Evolutionary conservation across 176 grass and related monocot genomes (phyloP).

Genomic region (Leersia perrieri): DNA sequence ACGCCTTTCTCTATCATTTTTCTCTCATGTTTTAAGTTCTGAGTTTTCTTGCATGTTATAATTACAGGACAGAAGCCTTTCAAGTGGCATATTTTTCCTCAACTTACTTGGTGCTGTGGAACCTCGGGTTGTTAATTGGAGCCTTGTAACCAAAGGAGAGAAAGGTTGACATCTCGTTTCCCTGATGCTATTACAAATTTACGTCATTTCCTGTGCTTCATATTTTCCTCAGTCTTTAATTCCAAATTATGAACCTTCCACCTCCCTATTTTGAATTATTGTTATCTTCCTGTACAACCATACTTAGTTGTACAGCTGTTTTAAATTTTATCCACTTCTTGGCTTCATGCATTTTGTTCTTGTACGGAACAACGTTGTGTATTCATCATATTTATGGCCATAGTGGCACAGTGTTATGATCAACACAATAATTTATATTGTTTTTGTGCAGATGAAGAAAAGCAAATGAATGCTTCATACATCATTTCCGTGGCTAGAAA

Average conservation of each 20-base stretch:
- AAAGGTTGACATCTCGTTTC: constrained; percentile 48
- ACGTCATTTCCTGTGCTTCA: not conserved
- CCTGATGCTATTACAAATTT: constrained; percentile 4
- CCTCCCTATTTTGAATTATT: not conserved
- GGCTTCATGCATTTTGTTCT: not conserved
- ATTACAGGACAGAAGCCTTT: constrained; percentile 90
- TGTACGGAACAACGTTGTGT: not conserved
- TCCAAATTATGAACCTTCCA: constrained; percentile 5
- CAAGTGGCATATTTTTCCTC: constrained; percentile 93
- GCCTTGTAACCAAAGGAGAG: constrained; percentile 88
- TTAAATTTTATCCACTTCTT: not conserved
- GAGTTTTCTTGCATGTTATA: constrained; percentile 4
- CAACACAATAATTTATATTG: not conserved
- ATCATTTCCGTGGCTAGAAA: constrained; percentile 96
- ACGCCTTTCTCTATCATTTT: not conserved
- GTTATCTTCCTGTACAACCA: too few relatives aligned
- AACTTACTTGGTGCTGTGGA: constrained; percentile 77
- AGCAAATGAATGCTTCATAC: constrained; percentile 98
- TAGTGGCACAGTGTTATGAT: not conserved
- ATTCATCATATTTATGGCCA: constrained; percentile 11
- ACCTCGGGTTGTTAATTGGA: constrained; percentile 88
- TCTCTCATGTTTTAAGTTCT: not conserved
- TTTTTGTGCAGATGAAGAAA: constrained; percentile 71
- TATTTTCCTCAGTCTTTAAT: not conserved
- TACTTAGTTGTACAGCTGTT: not conserved